Evolutionary conservation across 345 rosid genomes (phyloP), one percentile per base, ranked within the genome.

Genomic region (Balakata baccata): DNA sequence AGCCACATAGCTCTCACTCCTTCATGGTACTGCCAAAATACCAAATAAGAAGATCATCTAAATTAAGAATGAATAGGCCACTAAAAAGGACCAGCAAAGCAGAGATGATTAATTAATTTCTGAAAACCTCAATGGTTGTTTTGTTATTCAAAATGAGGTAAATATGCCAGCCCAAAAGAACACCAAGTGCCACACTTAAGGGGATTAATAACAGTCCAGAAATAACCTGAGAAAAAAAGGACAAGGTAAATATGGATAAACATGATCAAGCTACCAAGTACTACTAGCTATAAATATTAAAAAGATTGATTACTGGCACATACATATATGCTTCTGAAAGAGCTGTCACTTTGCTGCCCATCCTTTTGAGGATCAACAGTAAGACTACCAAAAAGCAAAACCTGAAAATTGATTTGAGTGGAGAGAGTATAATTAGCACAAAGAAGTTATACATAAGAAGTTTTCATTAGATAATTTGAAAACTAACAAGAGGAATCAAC

Each of bases 1-100:
- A 91, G 88, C 97, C 93, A 91, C 93, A 85, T 84, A 64, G 95
- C 95, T 86, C 97, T 87, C 69, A 91, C 97, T 34, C 98, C 98
- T 87, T 93, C 98, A 65, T 93, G 92, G 77, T 91, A 88, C 97
- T 93, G 88, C 66, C 67, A 75, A 82, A 45, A 29, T 29, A 71
- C 59, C 50, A 64, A 62, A 63, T 11, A 29, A 29, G 34, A 49
- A 49, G 45, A 65, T 14, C 49, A 7, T 41, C 20, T 45, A 25
- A 18, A 51, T 61, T 54, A 65, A 49, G 45, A 70, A 22, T 39
- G 41, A 22, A 65, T 17, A 14, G 72, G 38, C 64, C 56, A 52
- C 20, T 39, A 52, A 64, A 69, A 38, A 29, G 47, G 3, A 53
- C 9, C 10, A 45, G 17, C 29, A 64, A 16, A 13, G 29, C 6